Evolutionary conservation across 805 yeast genomes (phyloP).

Genomic region (Saccharomycopsis guyanensis): DNA sequence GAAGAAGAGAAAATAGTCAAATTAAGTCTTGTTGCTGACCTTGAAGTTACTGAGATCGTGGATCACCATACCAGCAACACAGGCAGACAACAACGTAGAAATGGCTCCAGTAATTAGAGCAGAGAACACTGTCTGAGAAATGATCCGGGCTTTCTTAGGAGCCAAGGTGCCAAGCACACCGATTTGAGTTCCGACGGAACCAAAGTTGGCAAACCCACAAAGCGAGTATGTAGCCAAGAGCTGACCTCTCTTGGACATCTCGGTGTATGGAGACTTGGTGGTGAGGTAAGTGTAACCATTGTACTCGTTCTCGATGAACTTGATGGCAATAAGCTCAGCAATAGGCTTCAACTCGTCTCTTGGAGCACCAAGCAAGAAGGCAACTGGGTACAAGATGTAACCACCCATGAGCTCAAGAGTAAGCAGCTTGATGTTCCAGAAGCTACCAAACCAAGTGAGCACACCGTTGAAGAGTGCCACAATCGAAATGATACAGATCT

Average conservation of each 20-base stretch:
- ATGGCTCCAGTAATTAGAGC: slow-evolving; percentile 46
- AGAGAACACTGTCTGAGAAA: slow-evolving; percentile 38
- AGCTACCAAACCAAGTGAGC: slow-evolving; percentile 52
- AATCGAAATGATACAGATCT: slow-evolving; percentile 53
- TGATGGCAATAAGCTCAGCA: slow-evolving; percentile 45
- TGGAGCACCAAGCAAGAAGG: slow-evolving; percentile 52
- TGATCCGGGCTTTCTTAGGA: slow-evolving; percentile 40
- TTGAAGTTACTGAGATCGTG: slow-evolving; percentile 32
- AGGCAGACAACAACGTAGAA: slow-evolving; percentile 48
- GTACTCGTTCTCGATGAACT: slow-evolving; percentile 55
- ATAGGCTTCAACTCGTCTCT: slow-evolving; percentile 44
- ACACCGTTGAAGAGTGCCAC: slow-evolving; percentile 50
- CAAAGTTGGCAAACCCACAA: slow-evolving; percentile 58
- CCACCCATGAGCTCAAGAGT: slow-evolving; percentile 50
- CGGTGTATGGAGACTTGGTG: slow-evolving; percentile 36
- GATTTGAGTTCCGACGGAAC: slow-evolving; percentile 52
- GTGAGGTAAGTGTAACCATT: slow-evolving; percentile 42
- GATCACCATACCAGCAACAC: slow-evolving; percentile 57
- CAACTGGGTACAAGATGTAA: slow-evolving; percentile 51
- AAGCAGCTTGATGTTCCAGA: slow-evolving; percentile 49
- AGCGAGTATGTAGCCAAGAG: slow-evolving; percentile 54
- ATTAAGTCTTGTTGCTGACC: slow-evolving; percentile 10
- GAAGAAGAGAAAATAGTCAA: no score
- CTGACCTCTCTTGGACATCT: slow-evolving; percentile 42
- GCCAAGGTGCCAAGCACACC: slow-evolving; percentile 54